Evolutionary conservation across 2,329 filamentous ascomycete species (phyloP), one percentile per base, ranked within the genome.

Genomic region (Trichoderma cornu-damae): DNA sequence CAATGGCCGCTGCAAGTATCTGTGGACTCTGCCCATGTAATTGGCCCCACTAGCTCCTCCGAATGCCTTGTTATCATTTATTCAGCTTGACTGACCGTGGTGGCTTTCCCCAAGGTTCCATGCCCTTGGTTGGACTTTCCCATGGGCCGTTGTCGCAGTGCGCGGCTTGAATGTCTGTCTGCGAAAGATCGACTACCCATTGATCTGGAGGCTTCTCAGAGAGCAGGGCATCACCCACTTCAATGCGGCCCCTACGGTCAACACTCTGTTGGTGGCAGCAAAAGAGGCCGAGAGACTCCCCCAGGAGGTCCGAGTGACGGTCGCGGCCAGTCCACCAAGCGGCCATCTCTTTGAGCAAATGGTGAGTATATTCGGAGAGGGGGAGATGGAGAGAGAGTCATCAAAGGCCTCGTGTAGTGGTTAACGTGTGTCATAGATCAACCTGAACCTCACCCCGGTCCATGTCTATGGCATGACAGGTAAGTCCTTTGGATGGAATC

Each of bases 141-240:
- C 90, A 0, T 96, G 92, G 94, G 83, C 92, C 1, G 82, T 96
- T n/a, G 95, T 90, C 9, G 90, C 91, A 1, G 91, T 94, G 4
- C 81, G 94, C 60, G 94, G 93, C n/a, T 95, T 93, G 3, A 91
- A 97, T 71, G 91, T 96, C 69, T 96, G 92, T 66, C 78, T 99
- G 16, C 83, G 94, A 60, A 97, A 96, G 76, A 90, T 99, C 62
- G 91, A 97, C 73, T 99, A 99, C 69, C 84, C 89, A 0, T 79
- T 93, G 59, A 96, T 99, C 60, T 99, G 94, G 94, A 82, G 82
- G 48, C 75, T 99, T 3, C 76, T 99, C 32, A 95, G 91, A 67
- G 82, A 90, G 52, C 89, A 97, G 72, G 78, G 83, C 6, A 88
- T 99, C 62, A 97, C 91, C 0, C 94, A 99, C 72, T 97, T 95